These are phyloP conservation scores for Stephania cephalantha DNA, from an alignment of 164 flowering plant species.

Conservation along the genomic window DNA sequence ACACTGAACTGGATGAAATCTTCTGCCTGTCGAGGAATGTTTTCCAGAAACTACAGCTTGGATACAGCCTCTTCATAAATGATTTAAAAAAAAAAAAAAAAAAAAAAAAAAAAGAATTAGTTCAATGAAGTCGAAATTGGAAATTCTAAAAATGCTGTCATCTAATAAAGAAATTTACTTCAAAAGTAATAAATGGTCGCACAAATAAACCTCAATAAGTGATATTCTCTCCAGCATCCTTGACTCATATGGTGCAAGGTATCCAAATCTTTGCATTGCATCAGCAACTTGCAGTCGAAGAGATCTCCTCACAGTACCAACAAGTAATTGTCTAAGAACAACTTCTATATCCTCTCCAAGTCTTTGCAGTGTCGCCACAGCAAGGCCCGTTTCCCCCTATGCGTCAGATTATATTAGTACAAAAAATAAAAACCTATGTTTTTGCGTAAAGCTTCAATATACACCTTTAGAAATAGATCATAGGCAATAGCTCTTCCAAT, in stretches of 20 bases:
- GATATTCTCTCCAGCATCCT: slow-evolving; percentile 61
- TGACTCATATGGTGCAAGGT: slow-evolving; percentile 61
- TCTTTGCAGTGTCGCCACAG: slow-evolving; percentile 80
- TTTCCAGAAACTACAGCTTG: slow-evolving; percentile 82
- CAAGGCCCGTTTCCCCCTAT: slow-evolving; percentile 88
- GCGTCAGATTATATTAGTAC: slow-evolving; percentile 21
- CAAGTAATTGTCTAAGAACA: slow-evolving; percentile 62
- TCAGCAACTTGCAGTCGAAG: slow-evolving; percentile 71
- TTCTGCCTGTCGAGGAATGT: slow-evolving; percentile 40
- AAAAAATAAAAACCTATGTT: slow-evolving; percentile 1
- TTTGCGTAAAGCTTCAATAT: slow-evolving; percentile 6
- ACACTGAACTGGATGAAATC: slow-evolving; percentile 23
- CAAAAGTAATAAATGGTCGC: slow-evolving; percentile 2
- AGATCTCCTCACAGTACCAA: slow-evolving; percentile 80
- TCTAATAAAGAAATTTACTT: neutral
- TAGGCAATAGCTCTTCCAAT: slow-evolving; percentile 94
- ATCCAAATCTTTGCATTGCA: slow-evolving; percentile 64
- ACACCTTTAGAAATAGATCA: slow-evolving; percentile 89
- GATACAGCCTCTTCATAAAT: slow-evolving; percentile 68
- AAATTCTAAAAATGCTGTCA: neutral
- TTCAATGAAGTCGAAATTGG: neutral
- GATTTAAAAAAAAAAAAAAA: neutral
- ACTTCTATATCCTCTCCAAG: slow-evolving; percentile 92
- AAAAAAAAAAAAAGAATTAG: slow-evolving; percentile 19
- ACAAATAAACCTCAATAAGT: slow-evolving; percentile 63